Evolutionary conservation across 768 basidiomycete genomes (phyloP).

Genomic region (Naematelia encephala): DNA sequence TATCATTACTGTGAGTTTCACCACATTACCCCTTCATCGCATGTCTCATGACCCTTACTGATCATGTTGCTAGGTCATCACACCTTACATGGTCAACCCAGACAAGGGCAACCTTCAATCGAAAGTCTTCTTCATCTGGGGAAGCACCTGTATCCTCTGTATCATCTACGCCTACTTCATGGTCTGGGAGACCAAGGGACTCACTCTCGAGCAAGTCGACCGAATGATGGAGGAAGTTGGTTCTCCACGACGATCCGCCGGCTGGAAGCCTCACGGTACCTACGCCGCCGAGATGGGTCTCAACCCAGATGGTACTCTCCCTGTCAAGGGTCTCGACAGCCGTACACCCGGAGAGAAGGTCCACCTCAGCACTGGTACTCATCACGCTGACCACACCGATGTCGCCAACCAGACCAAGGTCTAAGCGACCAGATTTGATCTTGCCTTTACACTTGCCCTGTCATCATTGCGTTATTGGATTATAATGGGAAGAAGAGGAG

Average conservation of each 20-base stretch:
- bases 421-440: not conserved
- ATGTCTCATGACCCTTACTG: not conserved
- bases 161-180: constrained; percentile 68
- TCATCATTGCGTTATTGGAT: not conserved
- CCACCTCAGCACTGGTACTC: not conserved
- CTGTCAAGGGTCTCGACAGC: constrained; percentile 10
- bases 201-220: constrained; percentile 52
- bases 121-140: constrained; percentile 46
- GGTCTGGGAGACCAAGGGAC: constrained; percentile 75
- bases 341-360: not conserved
- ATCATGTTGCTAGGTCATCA: constrained; percentile 43
- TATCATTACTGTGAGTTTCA: constrained; percentile 31
- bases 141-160: constrained; percentile 54
- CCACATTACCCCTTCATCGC: not conserved
- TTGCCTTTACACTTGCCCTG: no score
- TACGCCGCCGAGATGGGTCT: constrained; percentile 41
- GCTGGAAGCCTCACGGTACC: constrained; percentile 46
- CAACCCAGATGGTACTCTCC: constrained; percentile 30
- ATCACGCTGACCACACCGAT: not conserved
- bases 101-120: constrained; percentile 25
- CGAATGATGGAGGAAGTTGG: constrained; percentile 19
- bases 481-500: no score
- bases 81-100: constrained; percentile 40
- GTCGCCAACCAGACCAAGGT: not conserved
- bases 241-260: constrained; percentile 30